A percentile compares a stretch with the other conserved stretches of the same genome.
Evolutionary conservation across 441 rosid genomes (phyloP).

Genomic region (Viola pubescens): DNA sequence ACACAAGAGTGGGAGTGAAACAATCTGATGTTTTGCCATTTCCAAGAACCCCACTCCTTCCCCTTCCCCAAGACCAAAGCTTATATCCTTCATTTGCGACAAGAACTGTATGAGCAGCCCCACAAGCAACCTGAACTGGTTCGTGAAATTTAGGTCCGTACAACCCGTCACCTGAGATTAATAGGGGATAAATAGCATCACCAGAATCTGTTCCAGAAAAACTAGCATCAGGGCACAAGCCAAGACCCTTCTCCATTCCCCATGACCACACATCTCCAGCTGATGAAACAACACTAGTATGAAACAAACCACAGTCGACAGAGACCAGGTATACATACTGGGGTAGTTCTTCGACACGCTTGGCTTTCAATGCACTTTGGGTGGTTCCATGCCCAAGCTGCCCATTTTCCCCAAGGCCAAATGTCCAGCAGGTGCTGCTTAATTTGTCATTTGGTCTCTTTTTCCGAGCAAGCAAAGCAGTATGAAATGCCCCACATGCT

Average conservation of each 20-base stretch:
- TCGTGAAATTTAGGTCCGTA: slow-evolving; percentile 38
- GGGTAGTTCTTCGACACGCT: slow-evolving; percentile 58
- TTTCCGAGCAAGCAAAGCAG: slow-evolving; percentile 57
- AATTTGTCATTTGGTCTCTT: slow-evolving; percentile 38
- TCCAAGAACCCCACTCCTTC: slow-evolving; percentile 85
- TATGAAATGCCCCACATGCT: slow-evolving; percentile 85
- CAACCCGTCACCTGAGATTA: slow-evolving; percentile 26
- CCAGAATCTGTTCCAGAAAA: slow-evolving; percentile 55
- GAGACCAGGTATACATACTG: slow-evolving; percentile 41
- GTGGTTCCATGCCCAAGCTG: slow-evolving; percentile 85
- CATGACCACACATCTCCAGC: slow-evolving; percentile 87
- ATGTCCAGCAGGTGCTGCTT: slow-evolving; percentile 72
- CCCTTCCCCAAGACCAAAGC: slow-evolving; percentile 95
- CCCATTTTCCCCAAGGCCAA: slow-evolving; percentile 84
- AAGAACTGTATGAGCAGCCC: slow-evolving; percentile 85
- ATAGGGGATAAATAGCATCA: slow-evolving; percentile 56
- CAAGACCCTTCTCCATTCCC: slow-evolving; percentile 92
- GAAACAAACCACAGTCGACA: slow-evolving; percentile 84
- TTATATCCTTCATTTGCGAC: slow-evolving; percentile 59
- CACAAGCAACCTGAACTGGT: slow-evolving; percentile 68
- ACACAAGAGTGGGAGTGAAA: slow-evolving; percentile 39
- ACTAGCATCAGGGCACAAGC: slow-evolving; percentile 75
- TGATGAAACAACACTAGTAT: slow-evolving; percentile 76
- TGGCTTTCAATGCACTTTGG: slow-evolving; percentile 45
- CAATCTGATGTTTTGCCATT: slow-evolving; percentile 41